phyloP scores from a whole-genome alignment of 345 rosid species.

The Moricandia arvensis region DNA sequence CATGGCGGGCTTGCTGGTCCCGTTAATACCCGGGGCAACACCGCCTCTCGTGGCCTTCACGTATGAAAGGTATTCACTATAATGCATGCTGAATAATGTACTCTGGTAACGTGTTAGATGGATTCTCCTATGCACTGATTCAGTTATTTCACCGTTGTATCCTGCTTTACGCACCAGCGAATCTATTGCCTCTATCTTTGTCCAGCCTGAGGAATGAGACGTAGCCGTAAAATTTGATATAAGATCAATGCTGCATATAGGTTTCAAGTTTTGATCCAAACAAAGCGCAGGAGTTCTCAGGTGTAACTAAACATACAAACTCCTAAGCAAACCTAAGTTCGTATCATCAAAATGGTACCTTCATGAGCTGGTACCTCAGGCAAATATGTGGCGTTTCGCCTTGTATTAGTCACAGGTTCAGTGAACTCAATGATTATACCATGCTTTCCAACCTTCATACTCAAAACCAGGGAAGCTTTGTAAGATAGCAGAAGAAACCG shows the following conservation, averaged over 20 bases:
- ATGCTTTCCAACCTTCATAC: conserved; percentile 76
- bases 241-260: neutral
- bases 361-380: conserved; percentile 98
- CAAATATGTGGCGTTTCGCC: conserved; percentile 88
- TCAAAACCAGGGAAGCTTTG: neutral
- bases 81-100: conserved; percentile 76
- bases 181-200: conserved; percentile 75
- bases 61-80: conserved; percentile 66
- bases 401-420: conserved; percentile 61
- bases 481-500: neutral
- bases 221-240: neutral
- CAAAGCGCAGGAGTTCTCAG: neutral
- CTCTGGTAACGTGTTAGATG: conserved; percentile 88
- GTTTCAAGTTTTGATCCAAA: neutral
- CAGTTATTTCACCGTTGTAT: conserved; percentile 59
- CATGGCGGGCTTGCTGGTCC: conserved; percentile 46
- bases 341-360: conserved; percentile 43
- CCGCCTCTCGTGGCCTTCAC: conserved; percentile 68
- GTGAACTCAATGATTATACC: conserved; percentile 90
- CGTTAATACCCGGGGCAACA: conserved; percentile 53
- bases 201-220: conserved; percentile 57
- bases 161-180: conserved; percentile 94
- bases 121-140: conserved; percentile 62
- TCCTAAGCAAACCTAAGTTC: neutral
- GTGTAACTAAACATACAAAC: neutral